Conservation (phyloP, 2,329 filamentous ascomycete species). For the Alternaria sp. region DNA sequence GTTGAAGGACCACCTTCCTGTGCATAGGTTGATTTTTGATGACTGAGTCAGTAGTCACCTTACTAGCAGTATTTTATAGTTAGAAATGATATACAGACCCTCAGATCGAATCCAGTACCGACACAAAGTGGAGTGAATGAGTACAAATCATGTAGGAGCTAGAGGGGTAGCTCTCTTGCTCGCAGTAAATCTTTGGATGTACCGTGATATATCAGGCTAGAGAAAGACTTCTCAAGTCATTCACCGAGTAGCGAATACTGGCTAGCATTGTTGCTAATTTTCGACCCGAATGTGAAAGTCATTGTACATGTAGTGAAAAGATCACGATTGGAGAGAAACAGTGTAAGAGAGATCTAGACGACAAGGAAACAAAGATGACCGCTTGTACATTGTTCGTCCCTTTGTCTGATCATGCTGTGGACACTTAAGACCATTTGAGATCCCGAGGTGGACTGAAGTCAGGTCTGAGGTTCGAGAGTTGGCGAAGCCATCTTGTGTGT, state of each 20-base stretch:
- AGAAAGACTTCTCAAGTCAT: not conserved
- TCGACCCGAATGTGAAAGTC: not conserved
- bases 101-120: not conserved
- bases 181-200: not conserved
- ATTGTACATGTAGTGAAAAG: not conserved
- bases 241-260: not conserved
- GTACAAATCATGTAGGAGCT: not conserved
- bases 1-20: not conserved
- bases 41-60: not conserved
- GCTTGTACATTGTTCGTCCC: not conserved
- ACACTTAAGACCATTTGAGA: not conserved
- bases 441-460: not conserved
- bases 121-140: not conserved
- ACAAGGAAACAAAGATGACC: constrained; percentile 8
- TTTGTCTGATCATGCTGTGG: not conserved
- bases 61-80: not conserved
- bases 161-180: not conserved
- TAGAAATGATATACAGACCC: not conserved
- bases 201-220: not conserved
- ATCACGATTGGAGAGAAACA: not conserved
- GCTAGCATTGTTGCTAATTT: not conserved
- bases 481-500: not conserved
- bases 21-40: not conserved
- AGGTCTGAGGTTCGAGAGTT: not conserved
- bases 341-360: not conserved